Base-by-base conservation (phyloP, 2,329 filamentous ascomycete species). In the Exserohilum turcica region DNA sequence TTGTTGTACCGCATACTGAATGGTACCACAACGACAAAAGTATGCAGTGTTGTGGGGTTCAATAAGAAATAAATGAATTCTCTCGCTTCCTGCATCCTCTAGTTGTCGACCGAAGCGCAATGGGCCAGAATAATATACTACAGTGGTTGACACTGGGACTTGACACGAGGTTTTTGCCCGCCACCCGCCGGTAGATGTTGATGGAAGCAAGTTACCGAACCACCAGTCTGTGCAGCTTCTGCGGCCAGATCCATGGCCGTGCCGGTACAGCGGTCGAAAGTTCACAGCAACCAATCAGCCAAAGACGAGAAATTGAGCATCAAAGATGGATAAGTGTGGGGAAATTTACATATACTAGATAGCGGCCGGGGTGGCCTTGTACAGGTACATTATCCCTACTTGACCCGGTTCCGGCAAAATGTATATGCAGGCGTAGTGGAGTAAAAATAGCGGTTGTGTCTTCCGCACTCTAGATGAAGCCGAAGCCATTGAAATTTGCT, bases 21-120 rank as follows among this genome's bases (percentile, higher is more conserved):
- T 50, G 45, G 48, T 31, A 32, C 31, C 45, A 38, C 16, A 58
- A 40, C 51, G 48, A 54, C 42, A 46, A 52, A 42, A 24, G 24
- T 52, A 60, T 55, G 52, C 55, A 56, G 56, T 56, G 54, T 57
- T 56, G 52, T 56, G 58, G 52, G 51, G 57, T 68, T 70, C 65
- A 72, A 70, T 69, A 70, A 54, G 5, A 54, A 60, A 61, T 70
- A 70, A 53, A 72, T 70, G 62, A 70, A 48, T 15, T 38, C 37
- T 27, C 57, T 52, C 58, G 36, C 38, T 57, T 65, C 46, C 51
- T 53, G 59, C 53, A 42, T 50, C 36, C 35, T n/a, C 31, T 50
- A 56, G 48, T 39, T 52, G 53, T 49, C 40, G 54, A 52, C 43
- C 38, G 6, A 48, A 59, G 49, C 48, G 44, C 44, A 43, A 40